A percentile compares a stretch with the other conserved stretches of the same genome.
These are phyloP conservation scores for Lentithecium fluviatile DNA, from an alignment of 495 filamentous ascomycete genomes.

Conservation along the genomic window DNA sequence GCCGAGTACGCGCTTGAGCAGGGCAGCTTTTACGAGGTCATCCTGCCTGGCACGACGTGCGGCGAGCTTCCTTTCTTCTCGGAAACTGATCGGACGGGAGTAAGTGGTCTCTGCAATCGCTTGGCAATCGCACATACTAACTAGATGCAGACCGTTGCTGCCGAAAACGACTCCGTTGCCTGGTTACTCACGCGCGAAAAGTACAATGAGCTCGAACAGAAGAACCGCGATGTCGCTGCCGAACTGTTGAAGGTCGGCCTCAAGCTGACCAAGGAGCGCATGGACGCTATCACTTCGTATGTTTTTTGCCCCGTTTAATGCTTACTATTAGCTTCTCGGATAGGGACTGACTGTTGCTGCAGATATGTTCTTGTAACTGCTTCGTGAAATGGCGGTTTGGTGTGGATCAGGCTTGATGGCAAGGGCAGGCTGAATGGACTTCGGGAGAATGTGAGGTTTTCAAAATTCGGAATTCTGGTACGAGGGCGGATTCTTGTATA, in stretches of 20 bases:
- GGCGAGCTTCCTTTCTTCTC: conserved; percentile 96
- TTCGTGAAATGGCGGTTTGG: conserved; percentile 10
- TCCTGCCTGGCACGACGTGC: conserved; percentile 91
- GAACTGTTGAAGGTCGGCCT: conserved; percentile 81
- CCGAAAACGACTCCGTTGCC: conserved; percentile 75
- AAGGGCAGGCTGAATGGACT: too few relatives aligned
- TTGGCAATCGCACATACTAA: too few relatives aligned
- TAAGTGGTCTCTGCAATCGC: too few relatives aligned
- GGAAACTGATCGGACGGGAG: conserved; percentile 76
- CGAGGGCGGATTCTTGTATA: too few relatives aligned
- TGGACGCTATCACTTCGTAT: conserved; percentile 74
- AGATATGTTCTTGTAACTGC: conserved; percentile 30
- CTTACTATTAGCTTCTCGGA: background rate
- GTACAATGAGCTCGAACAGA: conserved; percentile 69
- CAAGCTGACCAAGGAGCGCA: conserved; percentile 85
- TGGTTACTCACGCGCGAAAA: conserved; percentile 72
- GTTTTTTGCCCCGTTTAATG: conserved; percentile 3
- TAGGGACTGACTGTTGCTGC: background rate
- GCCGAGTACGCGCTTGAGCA: conserved; percentile 89
- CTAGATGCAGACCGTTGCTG: conserved; percentile 60
- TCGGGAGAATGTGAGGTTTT: too few relatives aligned
- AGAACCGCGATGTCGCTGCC: conserved; percentile 70
- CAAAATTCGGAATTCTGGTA: too few relatives aligned
- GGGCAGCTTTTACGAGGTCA: conserved; percentile 83
- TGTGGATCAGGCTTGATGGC: background rate